phyloP scores from a whole-genome alignment of 768 basidiomycete species.

The Sporobolomyces pararoseus region DNA sequence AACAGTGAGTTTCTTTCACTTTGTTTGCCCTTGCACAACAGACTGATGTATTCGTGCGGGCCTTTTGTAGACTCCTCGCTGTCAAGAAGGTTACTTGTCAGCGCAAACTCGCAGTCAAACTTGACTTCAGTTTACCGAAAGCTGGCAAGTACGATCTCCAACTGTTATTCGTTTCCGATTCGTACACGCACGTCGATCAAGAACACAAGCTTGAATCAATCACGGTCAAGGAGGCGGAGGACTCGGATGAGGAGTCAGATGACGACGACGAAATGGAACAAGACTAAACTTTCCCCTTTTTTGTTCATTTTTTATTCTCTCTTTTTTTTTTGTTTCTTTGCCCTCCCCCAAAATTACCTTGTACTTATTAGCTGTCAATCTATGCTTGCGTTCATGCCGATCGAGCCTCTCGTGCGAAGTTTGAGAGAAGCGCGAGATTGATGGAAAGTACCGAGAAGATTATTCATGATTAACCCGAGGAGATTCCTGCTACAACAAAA shows the following conservation, averaged over 20 bases:
- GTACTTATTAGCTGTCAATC: no score
- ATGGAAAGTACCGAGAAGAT: no score
- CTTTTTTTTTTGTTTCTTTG: neutral
- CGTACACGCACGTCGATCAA: constrained; percentile 86
- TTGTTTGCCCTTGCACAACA: neutral
- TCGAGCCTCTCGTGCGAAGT: no score
- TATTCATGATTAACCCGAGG: no score
- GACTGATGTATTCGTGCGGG: constrained; percentile 52
- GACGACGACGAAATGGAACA: constrained; percentile 14
- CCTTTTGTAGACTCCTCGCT: constrained; percentile 61
- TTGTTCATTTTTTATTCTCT: neutral
- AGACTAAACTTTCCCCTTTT: neutral
- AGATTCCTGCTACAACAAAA: no score
- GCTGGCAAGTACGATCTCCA: constrained; percentile 70
- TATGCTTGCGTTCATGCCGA: no score
- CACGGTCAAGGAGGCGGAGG: constrained; percentile 18
- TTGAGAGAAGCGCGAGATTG: no score
- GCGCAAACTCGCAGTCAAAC: constrained; percentile 69
- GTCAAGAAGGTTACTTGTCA: constrained; percentile 77
- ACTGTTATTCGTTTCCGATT: constrained; percentile 87
- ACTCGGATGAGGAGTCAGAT: constrained; percentile 20
- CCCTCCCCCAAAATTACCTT: neutral
- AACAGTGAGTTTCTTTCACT: constrained; percentile 1
- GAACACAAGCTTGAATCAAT: constrained; percentile 51
- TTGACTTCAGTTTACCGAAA: constrained; percentile 83